Evolutionary conservation across 768 basidiomycete genomes (phyloP).

Genomic region (Pisolithus tinctorius): DNA sequence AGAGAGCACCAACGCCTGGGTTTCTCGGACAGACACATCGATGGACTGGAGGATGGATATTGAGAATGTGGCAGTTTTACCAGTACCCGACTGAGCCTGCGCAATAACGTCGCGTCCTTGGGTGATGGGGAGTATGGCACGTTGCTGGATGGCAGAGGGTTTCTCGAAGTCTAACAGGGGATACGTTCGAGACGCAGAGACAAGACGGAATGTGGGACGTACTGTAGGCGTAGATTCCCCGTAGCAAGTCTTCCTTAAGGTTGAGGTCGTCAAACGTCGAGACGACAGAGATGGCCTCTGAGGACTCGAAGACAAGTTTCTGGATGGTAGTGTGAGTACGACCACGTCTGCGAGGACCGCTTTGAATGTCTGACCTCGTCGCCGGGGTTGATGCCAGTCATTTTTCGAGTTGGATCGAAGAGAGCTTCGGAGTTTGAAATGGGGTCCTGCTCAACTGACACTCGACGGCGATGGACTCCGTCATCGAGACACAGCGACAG

Average conservation of each 20-base stretch:
- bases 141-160: constrained; percentile 97
- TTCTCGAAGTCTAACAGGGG: constrained; percentile 78
- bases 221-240: constrained; percentile 99
- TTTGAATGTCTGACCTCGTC: constrained; percentile 57
- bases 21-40: constrained; percentile 90
- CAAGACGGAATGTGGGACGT: constrained; percentile 18
- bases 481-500: constrained; percentile 90
- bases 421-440: constrained; percentile 51
- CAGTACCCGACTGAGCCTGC: constrained; percentile 97
- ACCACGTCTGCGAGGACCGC: constrained; percentile 14
- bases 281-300: constrained; percentile 83
- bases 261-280: constrained; percentile 87
- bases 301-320: constrained; percentile 95
- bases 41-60: constrained; percentile 98
- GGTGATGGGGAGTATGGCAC: constrained; percentile 93
- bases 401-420: constrained; percentile 36
- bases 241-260: constrained; percentile 90
- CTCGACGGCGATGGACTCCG: constrained; percentile 67
- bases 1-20: constrained; percentile 92
- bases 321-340: constrained; percentile 21
- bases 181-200: constrained; percentile 2
- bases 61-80: constrained; percentile 99
- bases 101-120: constrained; percentile 98
- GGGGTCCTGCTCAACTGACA: background rate
- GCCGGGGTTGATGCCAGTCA: constrained; percentile 78